Percentiles rank a stretch among this genome's conserved stretches.
These are phyloP conservation scores for Kluyveromyces aestuarii DNA, from an alignment of 805 yeast species.

Conservation along the genomic window DNA sequence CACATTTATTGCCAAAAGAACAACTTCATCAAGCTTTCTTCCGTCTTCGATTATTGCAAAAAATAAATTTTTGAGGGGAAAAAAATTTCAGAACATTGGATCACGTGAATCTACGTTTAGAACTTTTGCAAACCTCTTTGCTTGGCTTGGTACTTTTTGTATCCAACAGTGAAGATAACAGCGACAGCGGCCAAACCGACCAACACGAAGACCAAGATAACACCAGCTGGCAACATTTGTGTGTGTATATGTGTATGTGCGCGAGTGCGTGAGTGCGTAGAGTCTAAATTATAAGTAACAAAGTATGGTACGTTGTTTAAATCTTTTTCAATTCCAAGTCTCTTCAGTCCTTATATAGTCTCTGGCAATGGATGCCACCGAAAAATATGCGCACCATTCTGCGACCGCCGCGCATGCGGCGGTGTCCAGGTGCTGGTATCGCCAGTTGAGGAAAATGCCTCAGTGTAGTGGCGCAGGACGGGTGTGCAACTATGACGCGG, in stretches of 20 bases:
- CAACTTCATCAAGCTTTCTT: not conserved
- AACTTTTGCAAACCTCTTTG: conserved; percentile 33
- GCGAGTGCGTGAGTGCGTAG: conserved; percentile 3
- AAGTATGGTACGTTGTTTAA: too few species aligned
- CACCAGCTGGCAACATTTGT: conserved; percentile 62
- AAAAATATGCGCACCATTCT: too few species aligned
- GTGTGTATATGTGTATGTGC: conserved; percentile 1
- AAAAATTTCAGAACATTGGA: not conserved
- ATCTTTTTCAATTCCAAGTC: too few species aligned
- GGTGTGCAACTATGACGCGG: not conserved
- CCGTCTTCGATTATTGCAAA: conserved; percentile 1
- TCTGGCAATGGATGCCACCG: too few species aligned
- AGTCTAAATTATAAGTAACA: not conserved
- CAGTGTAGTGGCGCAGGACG: not conserved
- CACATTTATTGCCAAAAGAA: not conserved
- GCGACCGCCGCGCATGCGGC: too few species aligned
- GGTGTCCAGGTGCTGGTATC: too few species aligned
- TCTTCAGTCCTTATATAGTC: not conserved
- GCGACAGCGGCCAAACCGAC: conserved; percentile 29
- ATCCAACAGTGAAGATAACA: conserved; percentile 20
- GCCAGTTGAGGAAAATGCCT: not conserved
- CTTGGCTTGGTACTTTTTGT: conserved; percentile 29
- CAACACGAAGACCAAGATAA: conserved; percentile 53
- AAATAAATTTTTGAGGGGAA: not conserved
- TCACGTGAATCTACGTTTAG: conserved; percentile 9